A percentile compares a stretch with the other conserved stretches of the same genome.
Evolutionary conservation across 2,329 filamentous ascomycete genomes (phyloP).

Genomic region (Exophiala dermatitidis): DNA sequence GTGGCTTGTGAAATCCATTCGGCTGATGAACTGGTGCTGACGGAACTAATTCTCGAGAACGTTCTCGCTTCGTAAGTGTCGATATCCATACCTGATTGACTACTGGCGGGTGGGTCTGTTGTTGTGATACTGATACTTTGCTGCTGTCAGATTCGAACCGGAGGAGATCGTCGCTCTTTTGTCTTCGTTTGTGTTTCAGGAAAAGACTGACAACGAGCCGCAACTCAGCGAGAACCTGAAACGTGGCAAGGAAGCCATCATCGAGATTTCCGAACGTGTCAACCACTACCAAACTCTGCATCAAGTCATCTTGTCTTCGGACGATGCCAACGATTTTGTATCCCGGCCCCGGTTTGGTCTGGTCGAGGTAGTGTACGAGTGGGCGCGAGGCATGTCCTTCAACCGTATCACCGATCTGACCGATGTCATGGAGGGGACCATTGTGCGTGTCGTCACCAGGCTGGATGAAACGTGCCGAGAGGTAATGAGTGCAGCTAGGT

Average conservation of each 20-base stretch:
- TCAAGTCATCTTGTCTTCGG: conserved; percentile 83
- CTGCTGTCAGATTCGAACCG: conserved; percentile 15
- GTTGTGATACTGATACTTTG: background rate
- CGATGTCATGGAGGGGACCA: conserved; percentile 93
- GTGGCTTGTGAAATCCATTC: conserved; percentile 98
- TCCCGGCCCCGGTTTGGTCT: conserved; percentile 82
- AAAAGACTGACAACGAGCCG: conserved; percentile 80
- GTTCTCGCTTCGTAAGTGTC: conserved; percentile 83
- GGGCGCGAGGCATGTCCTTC: conserved; percentile 96
- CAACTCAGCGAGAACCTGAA: conserved; percentile 75
- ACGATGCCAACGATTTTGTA: conserved; percentile 89
- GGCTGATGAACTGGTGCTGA: conserved; percentile 90
- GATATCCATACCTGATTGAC: background rate
- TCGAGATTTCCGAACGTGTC: conserved; percentile 85
- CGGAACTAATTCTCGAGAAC: conserved; percentile 93
- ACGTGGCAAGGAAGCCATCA: conserved; percentile 73
- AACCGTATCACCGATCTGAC: conserved; percentile 95
- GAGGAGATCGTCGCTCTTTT: conserved; percentile 93
- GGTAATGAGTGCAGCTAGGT: conserved; percentile 91
- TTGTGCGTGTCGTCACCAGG: conserved; percentile 87
- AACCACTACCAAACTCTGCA: conserved; percentile 82
- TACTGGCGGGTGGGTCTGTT: background rate
- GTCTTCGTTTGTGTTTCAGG: conserved; percentile 94
- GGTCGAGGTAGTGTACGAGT: conserved; percentile 97
- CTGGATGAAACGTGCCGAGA: conserved; percentile 94